phyloP scores from a whole-genome alignment of 2,329 filamentous ascomycete genomes.

The Hypoxylon sp. region DNA sequence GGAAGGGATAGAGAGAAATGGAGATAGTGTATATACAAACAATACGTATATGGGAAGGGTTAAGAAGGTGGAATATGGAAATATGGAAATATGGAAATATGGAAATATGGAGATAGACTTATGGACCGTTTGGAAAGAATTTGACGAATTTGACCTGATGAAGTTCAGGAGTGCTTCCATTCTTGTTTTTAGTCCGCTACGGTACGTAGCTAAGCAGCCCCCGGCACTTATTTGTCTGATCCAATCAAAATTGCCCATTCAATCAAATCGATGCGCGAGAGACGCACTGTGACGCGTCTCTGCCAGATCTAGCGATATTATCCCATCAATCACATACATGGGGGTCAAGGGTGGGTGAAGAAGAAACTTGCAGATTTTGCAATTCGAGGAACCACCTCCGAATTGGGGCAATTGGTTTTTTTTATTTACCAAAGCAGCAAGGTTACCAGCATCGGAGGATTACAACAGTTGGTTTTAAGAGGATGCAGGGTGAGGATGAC shows the following conservation, averaged over 20 bases:
- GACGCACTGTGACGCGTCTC: conserved; percentile 35
- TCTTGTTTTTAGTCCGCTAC: conserved; percentile 25
- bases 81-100: conserved; percentile 6
- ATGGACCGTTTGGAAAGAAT: conserved; percentile 1
- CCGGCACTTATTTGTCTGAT: conserved; percentile 18
- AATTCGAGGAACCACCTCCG: conserved; percentile 5
- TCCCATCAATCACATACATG: conserved; percentile 22
- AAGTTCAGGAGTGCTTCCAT: conserved; percentile 26
- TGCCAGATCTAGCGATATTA: conserved; percentile 18
- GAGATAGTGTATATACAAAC: background rate
- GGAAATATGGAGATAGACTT: conserved; percentile 17
- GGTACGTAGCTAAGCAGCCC: conserved; percentile 10
- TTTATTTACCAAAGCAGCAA: background rate
- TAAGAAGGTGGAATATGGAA: background rate
- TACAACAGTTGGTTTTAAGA: conserved; percentile 2
- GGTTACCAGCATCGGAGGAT: conserved; percentile 21
- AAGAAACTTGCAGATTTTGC: conserved; percentile 2
- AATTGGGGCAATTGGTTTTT: too few relatives aligned
- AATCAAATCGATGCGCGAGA: conserved; percentile 19
- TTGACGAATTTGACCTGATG: conserved; percentile 10
- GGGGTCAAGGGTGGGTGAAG: too few relatives aligned
- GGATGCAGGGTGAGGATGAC: conserved; percentile 27
- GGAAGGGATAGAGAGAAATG: background rate
- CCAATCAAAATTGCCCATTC: conserved; percentile 33
- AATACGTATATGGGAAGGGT: background rate